These are phyloP conservation scores for Boletus rubescentipes DNA, from an alignment of 768 basidiomycete species.

Conservation along the genomic window DNA sequence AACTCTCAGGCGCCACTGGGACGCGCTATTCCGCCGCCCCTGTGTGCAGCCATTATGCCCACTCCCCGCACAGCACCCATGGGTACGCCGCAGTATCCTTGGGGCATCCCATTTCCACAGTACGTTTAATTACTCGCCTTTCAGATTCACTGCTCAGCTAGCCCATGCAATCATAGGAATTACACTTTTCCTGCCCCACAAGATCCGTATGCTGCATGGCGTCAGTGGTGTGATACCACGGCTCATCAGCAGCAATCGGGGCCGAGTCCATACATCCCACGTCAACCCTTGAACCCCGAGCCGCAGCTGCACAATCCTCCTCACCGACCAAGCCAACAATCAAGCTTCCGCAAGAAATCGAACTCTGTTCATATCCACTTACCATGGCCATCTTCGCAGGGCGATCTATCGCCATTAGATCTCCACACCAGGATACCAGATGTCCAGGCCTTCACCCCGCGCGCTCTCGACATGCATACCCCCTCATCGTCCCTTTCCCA, in stretches of 20 bases:
- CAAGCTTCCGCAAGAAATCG: conserved; percentile 1
- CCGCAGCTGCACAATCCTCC: conserved; percentile 6
- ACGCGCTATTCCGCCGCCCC: conserved; percentile 27
- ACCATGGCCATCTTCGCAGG: conserved; percentile 16
- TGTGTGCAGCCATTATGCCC: conserved; percentile 15
- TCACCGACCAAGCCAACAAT: conserved; percentile 2
- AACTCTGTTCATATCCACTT: conserved; percentile 2
- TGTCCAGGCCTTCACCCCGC: conserved; percentile 13
- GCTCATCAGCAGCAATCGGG: conserved; percentile 17
- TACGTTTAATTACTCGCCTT: conserved; percentile 3
- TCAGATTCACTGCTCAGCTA: background rate
- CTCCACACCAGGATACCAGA: conserved; percentile 19
- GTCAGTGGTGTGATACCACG: background rate
- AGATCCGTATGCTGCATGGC: conserved; percentile 12
- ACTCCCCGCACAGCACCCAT: conserved; percentile 9
- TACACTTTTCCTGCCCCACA: conserved; percentile 16
- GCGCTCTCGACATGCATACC: conserved; percentile 21
- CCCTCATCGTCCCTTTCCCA: conserved; percentile 27
- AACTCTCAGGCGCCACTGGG: background rate
- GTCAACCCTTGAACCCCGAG: conserved; percentile 15
- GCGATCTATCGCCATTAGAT: conserved; percentile 23
- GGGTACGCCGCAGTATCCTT: conserved; percentile 7
- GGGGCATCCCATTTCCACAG: conserved; percentile 17
- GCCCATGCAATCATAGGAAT: conserved; percentile 1
- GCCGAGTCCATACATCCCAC: conserved; percentile 33